These are phyloP conservation scores for Domatiomyces globalis DNA, from an alignment of 2,329 filamentous ascomycete species.

Conservation along the genomic window DNA sequence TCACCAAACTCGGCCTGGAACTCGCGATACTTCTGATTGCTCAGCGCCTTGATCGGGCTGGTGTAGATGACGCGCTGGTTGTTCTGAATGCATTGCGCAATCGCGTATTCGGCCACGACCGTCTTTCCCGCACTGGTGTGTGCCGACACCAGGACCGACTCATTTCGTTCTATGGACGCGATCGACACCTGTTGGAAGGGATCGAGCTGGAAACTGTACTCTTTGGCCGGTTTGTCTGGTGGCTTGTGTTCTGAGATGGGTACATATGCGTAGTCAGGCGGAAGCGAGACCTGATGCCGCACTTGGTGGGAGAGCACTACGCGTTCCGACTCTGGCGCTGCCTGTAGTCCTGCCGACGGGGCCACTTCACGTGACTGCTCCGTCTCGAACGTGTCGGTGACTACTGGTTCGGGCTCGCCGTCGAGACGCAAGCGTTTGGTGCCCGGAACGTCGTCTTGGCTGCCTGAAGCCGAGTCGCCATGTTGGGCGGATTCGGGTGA, in stretches of 20 bases:
- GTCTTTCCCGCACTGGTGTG: conserved; percentile 98
- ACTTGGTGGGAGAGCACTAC: conserved; percentile 92
- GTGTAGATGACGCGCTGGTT: conserved; percentile 99
- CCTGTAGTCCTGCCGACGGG: conserved; percentile 55
- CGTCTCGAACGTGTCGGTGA: conserved; percentile 89
- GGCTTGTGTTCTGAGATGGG: conserved; percentile 90
- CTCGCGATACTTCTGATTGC: conserved; percentile 97
- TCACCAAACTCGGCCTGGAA: conserved; percentile 93
- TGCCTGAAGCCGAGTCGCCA: conserved; percentile 6
- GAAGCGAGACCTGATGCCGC: conserved; percentile 90
- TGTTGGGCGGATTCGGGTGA: conserved; percentile 1
- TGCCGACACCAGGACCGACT: conserved; percentile 91
- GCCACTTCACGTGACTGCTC: conserved; percentile 85
- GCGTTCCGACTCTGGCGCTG: conserved; percentile 49
- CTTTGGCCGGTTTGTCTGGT: conserved; percentile 71
- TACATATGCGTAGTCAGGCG: conserved; percentile 84
- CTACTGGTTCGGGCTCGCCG: conserved; percentile 58
- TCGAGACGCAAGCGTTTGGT: conserved; percentile 38
- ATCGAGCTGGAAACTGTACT: conserved; percentile 82
- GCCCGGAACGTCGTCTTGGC: conserved; percentile 26
- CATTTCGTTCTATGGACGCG: conserved; percentile 84
- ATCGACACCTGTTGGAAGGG: conserved; percentile 95
- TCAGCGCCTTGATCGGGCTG: conserved; percentile 95
- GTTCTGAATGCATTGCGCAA: conserved; percentile 90
- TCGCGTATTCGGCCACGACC: conserved; percentile 94